A percentile compares a stretch with the other conserved stretches of the same genome.
Conservation (phyloP, 306 rosid species). For the Cotoneaster glaucophyllus region DNA sequence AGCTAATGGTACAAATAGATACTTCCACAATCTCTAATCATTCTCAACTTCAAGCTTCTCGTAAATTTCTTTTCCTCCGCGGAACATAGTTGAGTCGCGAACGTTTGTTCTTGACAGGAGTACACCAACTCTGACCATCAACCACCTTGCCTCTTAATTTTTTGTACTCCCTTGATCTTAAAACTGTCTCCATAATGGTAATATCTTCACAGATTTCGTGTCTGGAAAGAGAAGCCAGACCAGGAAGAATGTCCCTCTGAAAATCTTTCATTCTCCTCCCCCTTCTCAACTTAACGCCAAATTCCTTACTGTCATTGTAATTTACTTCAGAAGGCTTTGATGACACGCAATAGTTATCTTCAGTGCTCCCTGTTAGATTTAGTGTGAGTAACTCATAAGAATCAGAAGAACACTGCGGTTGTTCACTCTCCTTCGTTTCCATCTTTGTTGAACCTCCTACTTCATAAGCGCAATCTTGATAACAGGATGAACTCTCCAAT, state of each 20-base stretch:
- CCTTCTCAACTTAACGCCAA: conserved; percentile 34
- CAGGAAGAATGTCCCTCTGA: conserved; percentile 59
- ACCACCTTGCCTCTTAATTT: conserved; percentile 27
- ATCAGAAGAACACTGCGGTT: conserved; percentile 31
- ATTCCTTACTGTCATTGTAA: conserved; percentile 19
- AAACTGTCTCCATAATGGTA: conserved; percentile 47
- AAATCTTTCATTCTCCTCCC: conserved; percentile 62
- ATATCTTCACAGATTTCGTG: conserved; percentile 54
- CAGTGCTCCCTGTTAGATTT: conserved; percentile 27
- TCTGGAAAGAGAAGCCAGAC: conserved; percentile 50
- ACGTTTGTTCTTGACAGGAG: conserved; percentile 39
- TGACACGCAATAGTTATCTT: conserved; percentile 30
- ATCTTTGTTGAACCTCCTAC: conserved; percentile 7
- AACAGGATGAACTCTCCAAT: conserved; percentile 22
- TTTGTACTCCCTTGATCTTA: conserved; percentile 57
- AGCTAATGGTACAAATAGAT: background rate
- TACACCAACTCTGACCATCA: conserved; percentile 33
- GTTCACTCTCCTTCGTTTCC: conserved; percentile 20
- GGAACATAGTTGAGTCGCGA: conserved; percentile 22
- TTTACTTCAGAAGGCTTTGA: conserved; percentile 26
- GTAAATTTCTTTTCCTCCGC: conserved; percentile 16
- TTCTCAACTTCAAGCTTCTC: conserved; percentile 6
- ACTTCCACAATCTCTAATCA: background rate
- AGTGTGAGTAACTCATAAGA: conserved; percentile 43
- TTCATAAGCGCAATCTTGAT: conserved; percentile 11